A percentile compares a stretch with the other conserved stretches of the same genome.
Conservation (phyloP, 2,329 filamentous ascomycete genomes). For the Claviceps purpurea region DNA sequence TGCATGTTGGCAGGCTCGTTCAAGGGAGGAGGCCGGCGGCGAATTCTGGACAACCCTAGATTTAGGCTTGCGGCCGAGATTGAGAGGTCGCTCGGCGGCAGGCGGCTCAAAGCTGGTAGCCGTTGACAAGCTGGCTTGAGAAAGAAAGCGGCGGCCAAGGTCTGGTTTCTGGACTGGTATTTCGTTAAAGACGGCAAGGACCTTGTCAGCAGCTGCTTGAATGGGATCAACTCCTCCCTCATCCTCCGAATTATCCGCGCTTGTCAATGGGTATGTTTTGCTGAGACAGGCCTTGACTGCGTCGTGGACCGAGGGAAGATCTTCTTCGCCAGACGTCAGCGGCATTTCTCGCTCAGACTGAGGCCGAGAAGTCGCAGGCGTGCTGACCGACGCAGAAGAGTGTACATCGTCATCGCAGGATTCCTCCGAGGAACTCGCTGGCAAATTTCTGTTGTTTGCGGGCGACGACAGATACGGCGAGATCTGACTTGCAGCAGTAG, state of each 20-base stretch:
- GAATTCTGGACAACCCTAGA: background rate
- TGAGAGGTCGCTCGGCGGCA: conserved; percentile 26
- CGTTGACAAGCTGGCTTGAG: conserved; percentile 6
- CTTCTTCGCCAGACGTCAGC: conserved; percentile 6
- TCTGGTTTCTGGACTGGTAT: conserved; percentile 10
- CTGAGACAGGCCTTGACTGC: background rate
- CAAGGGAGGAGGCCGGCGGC: conserved; percentile 10
- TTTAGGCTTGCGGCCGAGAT: conserved; percentile 11
- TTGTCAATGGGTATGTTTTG: conserved; percentile 2
- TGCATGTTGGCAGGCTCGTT: conserved; percentile 10
- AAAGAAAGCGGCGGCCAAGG: conserved; percentile 6
- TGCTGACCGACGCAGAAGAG: conserved; percentile 22
- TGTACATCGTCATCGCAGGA: conserved; percentile 25
- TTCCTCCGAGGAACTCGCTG: conserved; percentile 21
- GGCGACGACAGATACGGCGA: background rate
- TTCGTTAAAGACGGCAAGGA: conserved; percentile 7
- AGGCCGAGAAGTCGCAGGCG: conserved; percentile 26
- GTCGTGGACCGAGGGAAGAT: conserved; percentile 1
- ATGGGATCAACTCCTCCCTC: conserved; percentile 5
- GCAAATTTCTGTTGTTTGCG: conserved; percentile 2
- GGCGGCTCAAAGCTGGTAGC: conserved; percentile 19
- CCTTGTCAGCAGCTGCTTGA: conserved; percentile 10
- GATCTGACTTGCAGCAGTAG: background rate
- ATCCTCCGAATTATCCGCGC: conserved; percentile 4
- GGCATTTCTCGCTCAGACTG: conserved; percentile 24